Base-by-base conservation (phyloP, 2,329 filamentous ascomycete genomes). In the Penicillium fuscoglaucum region DNA sequence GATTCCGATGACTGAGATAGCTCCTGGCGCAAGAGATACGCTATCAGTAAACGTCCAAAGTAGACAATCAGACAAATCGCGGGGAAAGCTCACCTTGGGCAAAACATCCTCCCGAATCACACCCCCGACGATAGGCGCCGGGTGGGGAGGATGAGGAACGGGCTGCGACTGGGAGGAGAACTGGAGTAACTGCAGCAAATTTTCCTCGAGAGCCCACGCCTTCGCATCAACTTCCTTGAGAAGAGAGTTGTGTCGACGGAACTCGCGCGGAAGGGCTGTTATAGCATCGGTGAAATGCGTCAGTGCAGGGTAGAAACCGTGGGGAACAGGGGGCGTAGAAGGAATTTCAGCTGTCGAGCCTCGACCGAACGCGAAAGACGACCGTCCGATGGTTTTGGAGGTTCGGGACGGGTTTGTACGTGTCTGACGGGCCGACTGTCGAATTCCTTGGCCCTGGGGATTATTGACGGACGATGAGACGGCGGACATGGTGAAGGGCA, bases 151-250 rank as follows among this genome's bases (percentile, higher is more conserved):
- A 55, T 65, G 69, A 46, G 71, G 67, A 54, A 72, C 67, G n/a
- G 69, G 65, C 61, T 70, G 68, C 33, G 70, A 72, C 54, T 75
- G 69, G 10, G 67, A 71, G 6, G 74, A 70, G 26, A 60, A 59
- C 59, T 74, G 82, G 67, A 96, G 85, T 61, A 96, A 83, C 70
- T 89, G 84, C 70, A 89, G 87, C 58, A 99, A 83, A 70, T 88
- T 84, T 68, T 95, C 89, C 74, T 96, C 91, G 7, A 95, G 90
- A 28, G 87, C 87, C 76, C 93, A 95, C 64, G 96, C 90, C 79
- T 99, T 99, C 62, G 93, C 93, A 79, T 99, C 95, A 48, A 98
- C 95, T 78, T 99, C 95, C 75, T 97, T 97, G 66, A 99, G 83
- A 57, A 98, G 84, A 35, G 93, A 97, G 68, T 96, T 96, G 76